A percentile compares a stretch with the other conserved stretches of the same genome.
phyloP scores from a whole-genome alignment of 2,329 filamentous ascomycete species.

The Fonsecaea pedrosoi region DNA sequence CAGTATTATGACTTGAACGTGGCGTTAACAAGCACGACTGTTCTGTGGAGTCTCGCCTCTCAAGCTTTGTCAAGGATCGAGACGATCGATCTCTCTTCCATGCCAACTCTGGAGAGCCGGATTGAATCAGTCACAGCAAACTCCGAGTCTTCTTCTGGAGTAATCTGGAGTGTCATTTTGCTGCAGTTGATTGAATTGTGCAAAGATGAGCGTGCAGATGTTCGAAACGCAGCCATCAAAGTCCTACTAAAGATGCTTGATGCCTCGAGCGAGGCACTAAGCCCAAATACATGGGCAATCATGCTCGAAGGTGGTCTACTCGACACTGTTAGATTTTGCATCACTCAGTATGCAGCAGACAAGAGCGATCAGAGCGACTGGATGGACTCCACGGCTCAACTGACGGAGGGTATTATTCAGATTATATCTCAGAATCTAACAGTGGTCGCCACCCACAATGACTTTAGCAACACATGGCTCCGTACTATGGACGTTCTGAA shows the following conservation, averaged over 20 bases:
- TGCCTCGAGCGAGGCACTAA: conserved; percentile 76
- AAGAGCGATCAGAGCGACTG: conserved; percentile 21
- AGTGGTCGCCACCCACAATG: conserved; percentile 26
- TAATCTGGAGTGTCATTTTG: conserved; percentile 35
- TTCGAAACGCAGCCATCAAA: conserved; percentile 74
- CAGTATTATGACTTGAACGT: conserved; percentile 95
- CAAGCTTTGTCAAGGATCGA: conserved; percentile 28
- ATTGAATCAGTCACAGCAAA: conserved; percentile 3
- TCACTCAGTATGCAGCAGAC: conserved; percentile 17
- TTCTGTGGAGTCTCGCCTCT: conserved; percentile 93
- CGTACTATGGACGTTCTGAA: conserved; percentile 28
- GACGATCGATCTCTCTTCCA: conserved; percentile 20
- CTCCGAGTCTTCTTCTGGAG: conserved; percentile 7
- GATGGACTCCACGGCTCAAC: conserved; percentile 29
- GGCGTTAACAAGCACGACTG: conserved; percentile 89
- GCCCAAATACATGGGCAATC: conserved; percentile 39
- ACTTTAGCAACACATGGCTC: conserved; percentile 34
- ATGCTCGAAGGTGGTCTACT: conserved; percentile 56
- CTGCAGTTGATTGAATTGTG: conserved; percentile 45
- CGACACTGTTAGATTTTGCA: conserved; percentile 22
- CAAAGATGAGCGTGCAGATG: conserved; percentile 50
- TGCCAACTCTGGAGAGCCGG: conserved; percentile 17
- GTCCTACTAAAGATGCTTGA: conserved; percentile 91
- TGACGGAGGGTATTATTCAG: conserved; percentile 31
- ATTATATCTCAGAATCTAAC: conserved; percentile 29